These are phyloP conservation scores for Suhomyces atakaporum DNA, from an alignment of 1,139 yeast species.

Conservation along the genomic window DNA sequence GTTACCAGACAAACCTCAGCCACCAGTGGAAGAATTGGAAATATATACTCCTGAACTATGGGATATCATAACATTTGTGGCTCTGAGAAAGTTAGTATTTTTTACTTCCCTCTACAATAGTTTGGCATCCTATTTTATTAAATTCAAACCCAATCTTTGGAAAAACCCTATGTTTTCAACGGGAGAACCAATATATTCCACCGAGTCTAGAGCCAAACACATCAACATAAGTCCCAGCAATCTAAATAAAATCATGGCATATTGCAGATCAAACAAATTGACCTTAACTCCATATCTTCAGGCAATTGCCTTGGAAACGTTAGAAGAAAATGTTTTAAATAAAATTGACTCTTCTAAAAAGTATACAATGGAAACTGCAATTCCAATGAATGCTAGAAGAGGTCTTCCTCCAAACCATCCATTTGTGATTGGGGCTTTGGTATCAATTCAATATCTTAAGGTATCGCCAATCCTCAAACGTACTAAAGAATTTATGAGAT, in stretches of 20 bases:
- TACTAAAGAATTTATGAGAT: neutral
- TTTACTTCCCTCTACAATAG: too few species aligned
- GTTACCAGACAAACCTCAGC: neutral
- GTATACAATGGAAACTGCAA: too few species aligned
- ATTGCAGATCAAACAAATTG: slow-evolving; percentile 10
- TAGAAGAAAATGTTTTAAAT: too few species aligned
- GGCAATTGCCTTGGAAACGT: slow-evolving; percentile 11
- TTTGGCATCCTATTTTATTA: neutral
- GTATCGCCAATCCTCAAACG: too few species aligned
- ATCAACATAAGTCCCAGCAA: slow-evolving; percentile 10
- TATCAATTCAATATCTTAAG: too few species aligned
- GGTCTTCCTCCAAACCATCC: too few species aligned
- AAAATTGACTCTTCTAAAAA: too few species aligned
- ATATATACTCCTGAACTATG: neutral
- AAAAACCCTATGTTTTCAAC: slow-evolving; percentile 5
- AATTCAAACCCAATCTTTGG: neutral
- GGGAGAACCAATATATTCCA: neutral
- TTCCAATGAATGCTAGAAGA: too few species aligned
- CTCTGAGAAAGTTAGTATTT: neutral
- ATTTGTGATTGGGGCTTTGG: too few species aligned
- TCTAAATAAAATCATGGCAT: slow-evolving; percentile 3
- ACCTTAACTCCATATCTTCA: slow-evolving; percentile 15
- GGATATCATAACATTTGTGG: neutral
- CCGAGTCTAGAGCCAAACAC: slow-evolving; percentile 10
- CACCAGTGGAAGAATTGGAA: slow-evolving; percentile 1